Conservation (phyloP, 1,139 yeast species). For the Pichia sp. region DNA sequence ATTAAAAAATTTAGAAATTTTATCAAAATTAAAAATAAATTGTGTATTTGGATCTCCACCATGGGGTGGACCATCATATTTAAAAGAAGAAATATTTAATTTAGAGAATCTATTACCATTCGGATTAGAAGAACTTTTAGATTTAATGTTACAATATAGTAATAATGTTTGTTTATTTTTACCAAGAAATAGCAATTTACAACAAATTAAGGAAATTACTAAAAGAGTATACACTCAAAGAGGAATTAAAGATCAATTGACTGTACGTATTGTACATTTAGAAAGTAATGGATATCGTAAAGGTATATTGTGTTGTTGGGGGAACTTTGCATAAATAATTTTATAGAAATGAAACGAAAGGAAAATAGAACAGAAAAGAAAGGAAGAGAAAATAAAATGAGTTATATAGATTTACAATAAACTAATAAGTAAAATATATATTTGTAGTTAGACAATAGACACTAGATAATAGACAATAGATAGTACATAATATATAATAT, state of each 20-base stretch:
- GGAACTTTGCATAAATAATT: not conserved
- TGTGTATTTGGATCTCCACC: conserved; percentile 85
- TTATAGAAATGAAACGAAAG: no score
- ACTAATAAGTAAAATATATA: no score
- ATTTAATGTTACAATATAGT: conserved; percentile 38
- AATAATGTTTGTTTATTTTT: conserved; percentile 59
- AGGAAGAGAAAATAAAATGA: no score
- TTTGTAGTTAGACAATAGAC: no score
- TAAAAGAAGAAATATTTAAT: conserved; percentile 40
- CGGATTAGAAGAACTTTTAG: conserved; percentile 39
- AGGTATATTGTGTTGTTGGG: not conserved
- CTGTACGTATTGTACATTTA: not conserved
- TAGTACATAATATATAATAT: no score
- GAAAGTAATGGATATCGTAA: not conserved
- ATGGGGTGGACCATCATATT: conserved; percentile 90
- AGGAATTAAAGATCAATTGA: no score
- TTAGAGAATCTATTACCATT: conserved; percentile 53
- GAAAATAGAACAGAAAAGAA: no score
- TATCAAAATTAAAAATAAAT: conserved; percentile 38
- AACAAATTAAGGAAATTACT: conserved; percentile 37
- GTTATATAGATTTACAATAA: no score
- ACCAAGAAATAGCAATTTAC: conserved; percentile 61
- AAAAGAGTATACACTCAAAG: not conserved
- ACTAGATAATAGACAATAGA: no score
- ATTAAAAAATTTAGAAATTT: conserved; percentile 6